A percentile compares a stretch with the other conserved stretches of the same genome.
Evolutionary conservation across 2,329 filamentous ascomycete species (phyloP).

Genomic region (Alternaria burnsii): DNA sequence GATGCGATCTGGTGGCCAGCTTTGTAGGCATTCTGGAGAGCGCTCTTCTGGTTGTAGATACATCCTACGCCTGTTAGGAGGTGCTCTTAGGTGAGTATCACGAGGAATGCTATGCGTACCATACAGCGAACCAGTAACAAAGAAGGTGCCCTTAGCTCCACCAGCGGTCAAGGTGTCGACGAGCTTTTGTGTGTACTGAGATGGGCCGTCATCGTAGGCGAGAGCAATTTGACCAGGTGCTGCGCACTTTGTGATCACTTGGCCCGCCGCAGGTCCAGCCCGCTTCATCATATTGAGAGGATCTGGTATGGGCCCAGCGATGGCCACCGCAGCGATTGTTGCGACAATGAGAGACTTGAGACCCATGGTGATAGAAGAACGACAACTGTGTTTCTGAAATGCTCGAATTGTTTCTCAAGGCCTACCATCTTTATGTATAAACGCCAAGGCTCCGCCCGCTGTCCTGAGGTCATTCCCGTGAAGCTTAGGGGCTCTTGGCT

Average conservation of each 20-base stretch:
- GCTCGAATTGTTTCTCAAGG: neutral
- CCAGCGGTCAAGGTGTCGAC: constrained; percentile 42
- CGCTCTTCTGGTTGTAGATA: constrained; percentile 46
- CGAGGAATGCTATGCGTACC: constrained; percentile 12
- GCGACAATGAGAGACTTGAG: constrained; percentile 34
- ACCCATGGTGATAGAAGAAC: constrained; percentile 27
- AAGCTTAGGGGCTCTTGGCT: constrained; percentile 39
- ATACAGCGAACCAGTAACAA: constrained; percentile 44
- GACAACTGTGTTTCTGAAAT: neutral
- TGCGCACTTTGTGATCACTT: constrained; percentile 42
- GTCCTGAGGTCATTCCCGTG: constrained; percentile 10
- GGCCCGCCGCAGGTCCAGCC: constrained; percentile 39
- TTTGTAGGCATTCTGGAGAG: constrained; percentile 44
- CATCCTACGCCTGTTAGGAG: constrained; percentile 20
- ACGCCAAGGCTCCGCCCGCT: constrained; percentile 2
- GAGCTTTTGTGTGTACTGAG: constrained; percentile 46
- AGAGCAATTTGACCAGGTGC: constrained; percentile 42
- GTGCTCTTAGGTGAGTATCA: neutral
- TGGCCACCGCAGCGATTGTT: constrained; percentile 28
- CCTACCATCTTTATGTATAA: constrained; percentile 27
- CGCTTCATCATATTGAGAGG: constrained; percentile 39
- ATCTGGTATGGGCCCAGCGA: constrained; percentile 35
- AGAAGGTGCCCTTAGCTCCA: constrained; percentile 48
- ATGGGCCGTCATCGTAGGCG: constrained; percentile 50
- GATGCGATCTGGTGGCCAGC: constrained; percentile 49